Percentiles rank a stretch among this genome's conserved stretches.
phyloP scores from a whole-genome alignment of 495 filamentous ascomycete species.

The Tuber aestivum region DNA sequence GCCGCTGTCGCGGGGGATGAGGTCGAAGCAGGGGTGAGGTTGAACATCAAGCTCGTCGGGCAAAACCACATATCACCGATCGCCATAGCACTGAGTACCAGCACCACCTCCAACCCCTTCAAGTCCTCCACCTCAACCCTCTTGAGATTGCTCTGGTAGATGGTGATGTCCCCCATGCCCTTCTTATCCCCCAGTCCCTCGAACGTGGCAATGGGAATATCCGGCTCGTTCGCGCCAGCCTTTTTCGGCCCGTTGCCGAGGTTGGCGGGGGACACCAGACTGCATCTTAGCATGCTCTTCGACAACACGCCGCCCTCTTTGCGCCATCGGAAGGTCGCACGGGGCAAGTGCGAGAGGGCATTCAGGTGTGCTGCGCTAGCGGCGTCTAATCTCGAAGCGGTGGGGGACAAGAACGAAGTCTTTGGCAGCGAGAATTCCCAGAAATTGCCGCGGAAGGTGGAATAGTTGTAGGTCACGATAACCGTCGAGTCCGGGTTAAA shows the following conservation, averaged over 20 bases:
- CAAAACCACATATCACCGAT: slow-evolving; percentile 81
- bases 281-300: slow-evolving; percentile 42
- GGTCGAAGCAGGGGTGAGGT: slow-evolving; percentile 53
- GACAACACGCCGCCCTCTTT: slow-evolving; percentile 73
- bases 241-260: slow-evolving; percentile 45
- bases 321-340: slow-evolving; percentile 82
- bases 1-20: slow-evolving; percentile 23
- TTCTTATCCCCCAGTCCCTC: slow-evolving; percentile 55
- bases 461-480: slow-evolving; percentile 62
- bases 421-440: slow-evolving; percentile 95
- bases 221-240: slow-evolving; percentile 77
- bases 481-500: slow-evolving; percentile 92
- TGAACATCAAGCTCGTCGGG: slow-evolving; percentile 66
- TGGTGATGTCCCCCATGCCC: slow-evolving; percentile 55
- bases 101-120: slow-evolving; percentile 84
- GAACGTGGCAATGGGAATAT: slow-evolving; percentile 87
- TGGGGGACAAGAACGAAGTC: slow-evolving; percentile 73
- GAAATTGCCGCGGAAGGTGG: slow-evolving; percentile 52
- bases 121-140: slow-evolving; percentile 89
- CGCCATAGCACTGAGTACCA: slow-evolving; percentile 74
- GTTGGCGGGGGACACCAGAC: slow-evolving; percentile 34
- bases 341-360: slow-evolving; percentile 64
- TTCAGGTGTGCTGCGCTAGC: slow-evolving; percentile 60
- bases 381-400: slow-evolving; percentile 67
- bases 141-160: slow-evolving; percentile 88